Evolutionary conservation across 805 yeast species (phyloP).

Genomic region (Candida incommunis): DNA sequence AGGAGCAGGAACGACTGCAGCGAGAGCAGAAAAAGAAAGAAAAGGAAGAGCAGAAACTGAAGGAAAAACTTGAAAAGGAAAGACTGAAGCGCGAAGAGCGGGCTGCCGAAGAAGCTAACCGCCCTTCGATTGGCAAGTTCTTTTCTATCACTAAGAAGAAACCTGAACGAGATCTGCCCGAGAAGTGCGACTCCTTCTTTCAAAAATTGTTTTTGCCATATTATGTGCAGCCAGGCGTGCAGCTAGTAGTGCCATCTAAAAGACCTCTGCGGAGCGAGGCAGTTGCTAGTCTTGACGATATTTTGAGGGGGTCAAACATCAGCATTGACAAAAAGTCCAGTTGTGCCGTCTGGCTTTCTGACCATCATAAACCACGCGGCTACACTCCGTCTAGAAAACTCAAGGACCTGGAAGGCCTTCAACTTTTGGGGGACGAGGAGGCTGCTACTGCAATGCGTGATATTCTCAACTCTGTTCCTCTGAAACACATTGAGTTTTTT

Average conservation of each 20-base stretch:
- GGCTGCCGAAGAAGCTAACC: neutral
- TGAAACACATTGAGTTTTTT: constrained; percentile 25
- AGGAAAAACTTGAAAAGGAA: constrained; percentile 8
- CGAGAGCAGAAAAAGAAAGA: constrained; percentile 10
- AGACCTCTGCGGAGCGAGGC: neutral
- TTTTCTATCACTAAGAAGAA: constrained; percentile 7
- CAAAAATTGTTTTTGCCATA: constrained; percentile 19
- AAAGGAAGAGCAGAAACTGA: constrained; percentile 9
- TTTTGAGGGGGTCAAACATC: neutral
- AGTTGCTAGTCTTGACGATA: neutral
- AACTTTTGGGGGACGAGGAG: constrained; percentile 7
- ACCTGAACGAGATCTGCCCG: constrained; percentile 5
- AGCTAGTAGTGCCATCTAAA: constrained; percentile 8
- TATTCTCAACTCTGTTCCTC: constrained; percentile 15
- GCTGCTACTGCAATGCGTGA: constrained; percentile 9
- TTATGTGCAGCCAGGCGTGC: constrained; percentile 16
- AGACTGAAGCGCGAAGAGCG: constrained; percentile 10
- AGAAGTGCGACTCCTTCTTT: constrained; percentile 12
- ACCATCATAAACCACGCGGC: constrained; percentile 10
- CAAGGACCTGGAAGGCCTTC: constrained; percentile 12
- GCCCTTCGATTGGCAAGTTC: constrained; percentile 5
- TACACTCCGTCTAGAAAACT: constrained; percentile 5
- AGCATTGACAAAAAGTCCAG: neutral
- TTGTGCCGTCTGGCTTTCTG: constrained; percentile 3
- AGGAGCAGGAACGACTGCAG: constrained; percentile 10